Base-by-base conservation (phyloP, 306 rosid genomes). In the Nissolia schottii region DNA sequence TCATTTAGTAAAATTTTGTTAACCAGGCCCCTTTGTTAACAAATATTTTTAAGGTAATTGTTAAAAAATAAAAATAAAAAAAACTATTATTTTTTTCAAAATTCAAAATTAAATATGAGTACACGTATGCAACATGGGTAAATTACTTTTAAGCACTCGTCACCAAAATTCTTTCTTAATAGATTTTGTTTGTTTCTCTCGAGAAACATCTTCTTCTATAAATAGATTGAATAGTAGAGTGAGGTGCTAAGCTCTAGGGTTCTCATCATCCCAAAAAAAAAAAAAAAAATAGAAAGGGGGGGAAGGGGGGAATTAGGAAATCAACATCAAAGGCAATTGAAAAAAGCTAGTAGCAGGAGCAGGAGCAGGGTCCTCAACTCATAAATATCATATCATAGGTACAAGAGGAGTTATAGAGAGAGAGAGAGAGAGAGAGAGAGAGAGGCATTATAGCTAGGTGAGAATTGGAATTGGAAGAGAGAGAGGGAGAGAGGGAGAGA, bases 171-270 rank as follows among this genome's bases (percentile, higher is more conserved):
- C 0, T 23, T 14, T 14, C 1, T 4, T 22, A 18, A 18, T 22
- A 1, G 13, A 6, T 5, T 8, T 28, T 35, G 11, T n/a, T 29
- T 43, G 65, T 64, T 43, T 74, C 63, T 41, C 45, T 24, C 64
- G 19, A 29, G 69, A 84, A 85, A 73, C 46, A 73, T 76, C 85
- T 77, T 35, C 78, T 48, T 67, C 89, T 76, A 85, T 85, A 83
- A 84, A 84, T 79, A 70, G 78, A 56, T 32, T 8, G 66, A n/a
- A 59, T 70, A 70, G 65, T 64, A 50, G 67, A 70, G 70, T 40
- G 43, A 12, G n/a, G 22, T 0, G 32, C 34, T 11, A n/a, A 7
- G 22, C 43, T 58, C 58, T 83, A 81, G 90, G 89, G 89, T 76
- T 87, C 62, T 65, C 43, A 10, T 1, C 45, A 64, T 48, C 46